Percentiles rank a stretch among this genome's conserved stretches.
phyloP scores from a whole-genome alignment of 345 rosid species.

The Clarkia xantiana region DNA sequence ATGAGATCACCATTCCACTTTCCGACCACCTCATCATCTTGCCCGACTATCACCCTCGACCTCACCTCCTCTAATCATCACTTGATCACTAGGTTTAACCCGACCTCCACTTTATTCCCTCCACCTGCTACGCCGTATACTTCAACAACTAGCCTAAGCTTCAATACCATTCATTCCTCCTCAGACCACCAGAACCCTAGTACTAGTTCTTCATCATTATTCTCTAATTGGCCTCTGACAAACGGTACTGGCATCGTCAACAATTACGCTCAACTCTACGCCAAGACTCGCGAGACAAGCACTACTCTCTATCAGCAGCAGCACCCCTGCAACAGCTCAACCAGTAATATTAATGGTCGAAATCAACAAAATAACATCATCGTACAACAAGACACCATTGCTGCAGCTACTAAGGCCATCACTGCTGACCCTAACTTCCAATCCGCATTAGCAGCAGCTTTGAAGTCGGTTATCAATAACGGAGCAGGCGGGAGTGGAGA shows the following conservation, averaged over 20 bases:
- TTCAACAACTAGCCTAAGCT: conserved; percentile 9
- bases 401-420: conserved; percentile 30
- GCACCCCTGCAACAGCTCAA: conserved; percentile 12
- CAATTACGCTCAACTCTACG: not conserved
- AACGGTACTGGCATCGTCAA: not conserved
- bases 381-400: conserved; percentile 16
- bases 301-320: conserved; percentile 6
- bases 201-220: conserved; percentile 6
- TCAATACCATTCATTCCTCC: conserved; percentile 2
- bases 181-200: conserved; percentile 3
- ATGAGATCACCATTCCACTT: conserved; percentile 20
- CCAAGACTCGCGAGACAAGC: conserved; percentile 1
- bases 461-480: conserved; percentile 18
- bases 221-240: conserved; percentile 3
- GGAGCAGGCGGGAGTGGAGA: conserved; percentile 5
- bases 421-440: conserved; percentile 30
- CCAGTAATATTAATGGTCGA: not conserved
- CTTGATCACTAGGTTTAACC: conserved; percentile 7
- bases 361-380: conserved; percentile 3
- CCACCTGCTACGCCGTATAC: conserved; percentile 3
- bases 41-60: conserved; percentile 77
- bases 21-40: conserved; percentile 36
- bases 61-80: conserved; percentile 19
- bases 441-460: conserved; percentile 28
- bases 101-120: conserved; percentile 2